Evolutionary conservation across 148 eudicot species (phyloP), one percentile per base, ranked within the genome.

Genomic region (Heliamphora exappendiculata): DNA sequence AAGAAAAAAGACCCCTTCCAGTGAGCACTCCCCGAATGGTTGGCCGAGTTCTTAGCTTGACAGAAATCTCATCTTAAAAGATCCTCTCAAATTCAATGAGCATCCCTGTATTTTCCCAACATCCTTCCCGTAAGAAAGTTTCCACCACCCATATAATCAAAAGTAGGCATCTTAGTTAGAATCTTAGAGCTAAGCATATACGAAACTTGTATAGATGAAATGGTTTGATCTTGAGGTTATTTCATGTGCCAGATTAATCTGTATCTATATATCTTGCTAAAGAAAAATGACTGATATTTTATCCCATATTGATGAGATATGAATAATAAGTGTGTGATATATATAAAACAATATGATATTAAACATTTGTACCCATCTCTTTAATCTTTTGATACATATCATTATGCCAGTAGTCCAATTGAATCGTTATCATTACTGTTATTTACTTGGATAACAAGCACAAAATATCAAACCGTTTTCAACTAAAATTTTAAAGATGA

Each of bases 1-100:
- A 14, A 94, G 88, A 78, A 82, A 87, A 78, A 86, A 83, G 81
- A 79, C 39, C 54, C 81, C 44, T 29, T 51, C 67, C 11, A 69
- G 63, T 9, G 70, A 88, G 67, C 91, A 84, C 71, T 78, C 93
- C 37, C 64, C 85, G 19, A 94, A 94, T 82, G 98, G 98, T 20
- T 66, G 91, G 80, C 92, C 94, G 33, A 69, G 50, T 75, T 84
- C 89, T 70, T 76, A 70, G 78, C 72, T 28, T 51, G 84, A 62
- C 58, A 70, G 39, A 78, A 77, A 76, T 55, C 81, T 47, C 20
- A 45, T 26, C 24, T 75, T 73, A 74, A 65, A 67, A 28, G 51
- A 66, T 26, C 51, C 47, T 76, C 64, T 16, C 63, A 36, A 28
- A 22, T 50, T 49, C 31, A 33, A 2, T n/a, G 31, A 17, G 42